Base-by-base conservation (phyloP, 2,329 filamentous ascomycete species). In the Phyllosticta citrichinensis region DNA sequence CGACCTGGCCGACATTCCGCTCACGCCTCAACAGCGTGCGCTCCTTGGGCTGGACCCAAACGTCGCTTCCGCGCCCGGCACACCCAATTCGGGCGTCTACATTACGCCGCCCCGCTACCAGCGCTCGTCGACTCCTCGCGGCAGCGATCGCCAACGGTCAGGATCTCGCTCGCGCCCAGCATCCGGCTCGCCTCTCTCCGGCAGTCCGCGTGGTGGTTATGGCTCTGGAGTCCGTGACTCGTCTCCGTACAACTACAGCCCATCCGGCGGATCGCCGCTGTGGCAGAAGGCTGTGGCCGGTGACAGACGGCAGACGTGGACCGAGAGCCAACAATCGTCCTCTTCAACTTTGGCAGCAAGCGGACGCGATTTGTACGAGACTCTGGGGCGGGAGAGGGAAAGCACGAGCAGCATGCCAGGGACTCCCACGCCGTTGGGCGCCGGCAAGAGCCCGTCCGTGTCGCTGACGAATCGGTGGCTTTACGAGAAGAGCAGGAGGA, bases 401-500 rank as follows among this genome's bases (percentile, higher is more conserved):
- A 70, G 67, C 58, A 67, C 83, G n/a, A 76, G 75, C 40, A 68
- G 66, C 11, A 64, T 68, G 0, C 84, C 87, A 1, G 80, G 82
- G 14, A 87, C 87, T 19, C 88, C 89, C 1, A 92, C 86, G 65
- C 88, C 89, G 0, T 76, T 5, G 75, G 79, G 5, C 80, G 82
- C 47, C 14, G 10, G 67, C 2, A 71, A 72, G 76, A 82, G 85
- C 61, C 86, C 87, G 52, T 91, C 84, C 65, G 84, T 95, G 58
- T 85, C 86, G 0, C 70, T 97, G 70, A 97, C 93, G 74, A 96
- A 86, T 77, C 96, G 94, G 76, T 97, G 93, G 93, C 75, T 97
- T 63, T 97, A 96, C 70, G 91, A 97, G 74, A 89, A 86, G 75
- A 87, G 88, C 19, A 70, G 68, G 78, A 85, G 71, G 72, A 85